These are phyloP conservation scores for Phytophthora kernoviae DNA, from an alignment of 352 stramenopile genomes.

Conservation along the genomic window DNA sequence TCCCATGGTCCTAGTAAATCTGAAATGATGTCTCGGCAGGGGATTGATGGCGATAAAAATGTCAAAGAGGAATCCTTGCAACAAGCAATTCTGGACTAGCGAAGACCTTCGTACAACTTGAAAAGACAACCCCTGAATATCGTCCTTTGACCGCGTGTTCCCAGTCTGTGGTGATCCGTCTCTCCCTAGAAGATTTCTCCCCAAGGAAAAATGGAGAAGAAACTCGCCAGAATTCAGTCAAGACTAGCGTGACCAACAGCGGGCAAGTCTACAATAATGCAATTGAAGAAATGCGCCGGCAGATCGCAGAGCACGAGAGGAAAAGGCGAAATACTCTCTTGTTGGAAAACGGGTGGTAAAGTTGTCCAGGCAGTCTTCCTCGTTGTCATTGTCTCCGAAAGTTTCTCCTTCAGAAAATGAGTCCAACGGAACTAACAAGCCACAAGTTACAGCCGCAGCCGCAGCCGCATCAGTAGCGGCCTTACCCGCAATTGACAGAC, in stretches of 20 bases:
- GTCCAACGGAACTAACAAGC: constrained; percentile 5
- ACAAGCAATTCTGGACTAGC: not conserved
- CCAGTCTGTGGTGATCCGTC: constrained; percentile 72
- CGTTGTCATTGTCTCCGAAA: constrained; percentile 17
- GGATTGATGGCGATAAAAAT: constrained; percentile 1
- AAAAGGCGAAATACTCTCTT: constrained; percentile 29
- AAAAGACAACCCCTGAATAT: constrained; percentile 35
- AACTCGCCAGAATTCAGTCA: not conserved
- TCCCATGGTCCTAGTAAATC: constrained; percentile 12
- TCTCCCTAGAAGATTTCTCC: constrained; percentile 61
- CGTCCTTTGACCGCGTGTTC: constrained; percentile 65
- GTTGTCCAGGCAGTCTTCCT: constrained; percentile 19
- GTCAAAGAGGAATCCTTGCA: constrained; percentile 2
- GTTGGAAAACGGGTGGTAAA: constrained; percentile 16
- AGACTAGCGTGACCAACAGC: constrained; percentile 9
- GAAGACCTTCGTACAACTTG: constrained; percentile 2
- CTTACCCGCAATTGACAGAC: not conserved
- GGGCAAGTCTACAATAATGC: constrained; percentile 23
- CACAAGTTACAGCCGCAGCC: not conserved
- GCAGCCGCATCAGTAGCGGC: not conserved
- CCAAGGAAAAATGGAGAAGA: constrained; percentile 24
- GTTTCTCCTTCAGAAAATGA: constrained; percentile 13
- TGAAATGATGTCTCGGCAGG: constrained; percentile 5
- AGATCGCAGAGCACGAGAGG: constrained; percentile 64
- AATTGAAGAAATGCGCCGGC: constrained; percentile 58